These are phyloP conservation scores for Fragaria ananassa DNA, from an alignment of 306 rosid genomes.

Conservation along the genomic window DNA sequence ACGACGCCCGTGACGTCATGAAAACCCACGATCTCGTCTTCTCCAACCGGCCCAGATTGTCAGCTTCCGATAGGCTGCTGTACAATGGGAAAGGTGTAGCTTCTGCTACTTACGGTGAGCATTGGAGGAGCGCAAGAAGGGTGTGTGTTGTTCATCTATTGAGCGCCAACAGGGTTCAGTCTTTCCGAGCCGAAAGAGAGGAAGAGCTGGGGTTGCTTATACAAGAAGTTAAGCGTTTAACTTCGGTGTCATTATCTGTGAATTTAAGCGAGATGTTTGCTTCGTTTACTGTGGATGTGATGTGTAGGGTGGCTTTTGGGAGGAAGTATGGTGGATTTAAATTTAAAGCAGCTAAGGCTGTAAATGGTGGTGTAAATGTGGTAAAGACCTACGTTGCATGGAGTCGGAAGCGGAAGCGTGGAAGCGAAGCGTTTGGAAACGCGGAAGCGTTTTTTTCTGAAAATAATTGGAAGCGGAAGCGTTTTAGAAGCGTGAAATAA, in stretches of 20 bases:
- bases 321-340: constrained; percentile 36
- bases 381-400: no score
- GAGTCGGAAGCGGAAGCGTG: no score
- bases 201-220: constrained; percentile 23
- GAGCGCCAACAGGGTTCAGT: constrained; percentile 34
- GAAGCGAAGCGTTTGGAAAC: no score
- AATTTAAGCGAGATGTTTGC: constrained; percentile 38
- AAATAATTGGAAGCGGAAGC: no score
- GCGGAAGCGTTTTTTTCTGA: no score
- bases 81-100: constrained; percentile 19
- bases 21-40: constrained; percentile 34
- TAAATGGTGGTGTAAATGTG: not conserved
- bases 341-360: constrained; percentile 18
- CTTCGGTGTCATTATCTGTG: constrained; percentile 7
- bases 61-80: not conserved
- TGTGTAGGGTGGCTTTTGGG: constrained; percentile 54
- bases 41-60: constrained; percentile 21
- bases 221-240: constrained; percentile 22
- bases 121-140: constrained; percentile 38
- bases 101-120: constrained; percentile 33
- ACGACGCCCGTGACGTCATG: constrained; percentile 32
- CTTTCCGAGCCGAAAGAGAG: constrained; percentile 26
- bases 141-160: constrained; percentile 27
- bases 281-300: constrained; percentile 28
- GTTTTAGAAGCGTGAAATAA: no score